Evolutionary conservation across 306 rosid species (phyloP).

Genomic region (Casuarina cunninghamiana): DNA sequence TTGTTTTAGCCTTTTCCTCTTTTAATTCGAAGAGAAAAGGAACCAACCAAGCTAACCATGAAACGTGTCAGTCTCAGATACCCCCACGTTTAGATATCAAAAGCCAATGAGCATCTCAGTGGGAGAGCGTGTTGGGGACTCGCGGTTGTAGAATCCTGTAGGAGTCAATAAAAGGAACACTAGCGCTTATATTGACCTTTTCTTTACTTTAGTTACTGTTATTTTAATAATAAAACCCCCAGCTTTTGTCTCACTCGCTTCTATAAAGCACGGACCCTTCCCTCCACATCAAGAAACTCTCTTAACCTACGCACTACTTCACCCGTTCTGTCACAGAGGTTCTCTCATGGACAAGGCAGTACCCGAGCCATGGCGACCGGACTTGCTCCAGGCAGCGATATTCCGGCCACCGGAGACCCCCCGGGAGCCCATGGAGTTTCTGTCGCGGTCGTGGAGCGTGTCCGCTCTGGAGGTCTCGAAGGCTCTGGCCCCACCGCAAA

Average conservation of each 20-base stretch:
- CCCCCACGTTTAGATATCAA: neutral
- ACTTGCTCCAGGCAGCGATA: slow-evolving; percentile 37
- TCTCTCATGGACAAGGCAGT: slow-evolving; percentile 41
- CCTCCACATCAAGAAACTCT: neutral
- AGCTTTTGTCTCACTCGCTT: slow-evolving; percentile 1
- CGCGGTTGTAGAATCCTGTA: neutral
- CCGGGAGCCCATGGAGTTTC: slow-evolving; percentile 81
- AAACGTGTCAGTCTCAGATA: neutral
- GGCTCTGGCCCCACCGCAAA: slow-evolving; percentile 59
- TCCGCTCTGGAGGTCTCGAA: slow-evolving; percentile 82
- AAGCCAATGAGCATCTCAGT: neutral
- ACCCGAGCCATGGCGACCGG: slow-evolving; percentile 51
- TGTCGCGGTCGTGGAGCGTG: slow-evolving; percentile 89
- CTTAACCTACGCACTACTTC: neutral
- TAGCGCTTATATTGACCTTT: neutral
- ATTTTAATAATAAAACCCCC: neutral
- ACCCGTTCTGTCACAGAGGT: neutral
- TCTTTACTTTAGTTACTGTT: neutral
- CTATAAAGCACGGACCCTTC: slow-evolving; percentile 34
- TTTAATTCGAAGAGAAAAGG: neutral
- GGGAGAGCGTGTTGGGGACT: slow-evolving; percentile 7
- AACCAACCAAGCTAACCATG: neutral
- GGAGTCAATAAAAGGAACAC: neutral
- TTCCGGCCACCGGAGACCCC: slow-evolving; percentile 77
- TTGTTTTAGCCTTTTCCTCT: too few species aligned